phyloP scores from a whole-genome alignment of 768 basidiomycete species.

The Boletus speciosus region DNA sequence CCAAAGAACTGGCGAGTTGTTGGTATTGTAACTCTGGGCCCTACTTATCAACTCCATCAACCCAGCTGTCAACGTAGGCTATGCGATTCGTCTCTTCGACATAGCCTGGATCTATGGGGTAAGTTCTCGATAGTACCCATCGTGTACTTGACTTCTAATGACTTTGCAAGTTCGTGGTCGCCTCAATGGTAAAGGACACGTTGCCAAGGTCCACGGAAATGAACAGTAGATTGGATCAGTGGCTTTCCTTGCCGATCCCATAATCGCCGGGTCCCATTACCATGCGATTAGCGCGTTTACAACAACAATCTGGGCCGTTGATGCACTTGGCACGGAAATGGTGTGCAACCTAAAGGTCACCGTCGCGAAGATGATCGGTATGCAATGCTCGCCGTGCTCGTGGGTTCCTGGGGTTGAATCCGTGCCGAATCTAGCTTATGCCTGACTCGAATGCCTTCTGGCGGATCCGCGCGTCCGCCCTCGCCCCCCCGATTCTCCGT shows the following conservation, averaged over 20 bases:
- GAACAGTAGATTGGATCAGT: constrained; percentile 2
- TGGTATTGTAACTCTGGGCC: constrained; percentile 56
- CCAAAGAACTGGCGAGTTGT: constrained; percentile 78
- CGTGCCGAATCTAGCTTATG: constrained; percentile 2
- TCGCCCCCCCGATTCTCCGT: not conserved
- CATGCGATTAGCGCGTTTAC: not conserved
- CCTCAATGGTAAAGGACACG: constrained; percentile 8
- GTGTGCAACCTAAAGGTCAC: constrained; percentile 4
- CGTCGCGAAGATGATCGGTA: constrained; percentile 13
- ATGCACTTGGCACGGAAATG: not conserved
- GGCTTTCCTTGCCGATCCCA: constrained; percentile 9
- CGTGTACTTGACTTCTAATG: not conserved
- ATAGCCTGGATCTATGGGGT: constrained; percentile 78
- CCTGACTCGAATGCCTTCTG: constrained; percentile 8
- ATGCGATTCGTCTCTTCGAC: constrained; percentile 55
- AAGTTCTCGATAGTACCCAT: constrained; percentile 22
- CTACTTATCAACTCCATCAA: constrained; percentile 76
- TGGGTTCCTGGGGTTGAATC: not conserved
- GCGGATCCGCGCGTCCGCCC: constrained; percentile 11
- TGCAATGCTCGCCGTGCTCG: not conserved
- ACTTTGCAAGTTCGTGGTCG: constrained; percentile 19
- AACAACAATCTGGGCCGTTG: not conserved
- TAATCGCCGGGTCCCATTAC: not conserved
- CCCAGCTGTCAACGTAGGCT: constrained; percentile 56
- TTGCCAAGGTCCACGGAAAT: constrained; percentile 1